These are phyloP conservation scores for Phaeophleospora eucalypticola DNA, from an alignment of 2,329 filamentous ascomycete species.

Conservation along the genomic window DNA sequence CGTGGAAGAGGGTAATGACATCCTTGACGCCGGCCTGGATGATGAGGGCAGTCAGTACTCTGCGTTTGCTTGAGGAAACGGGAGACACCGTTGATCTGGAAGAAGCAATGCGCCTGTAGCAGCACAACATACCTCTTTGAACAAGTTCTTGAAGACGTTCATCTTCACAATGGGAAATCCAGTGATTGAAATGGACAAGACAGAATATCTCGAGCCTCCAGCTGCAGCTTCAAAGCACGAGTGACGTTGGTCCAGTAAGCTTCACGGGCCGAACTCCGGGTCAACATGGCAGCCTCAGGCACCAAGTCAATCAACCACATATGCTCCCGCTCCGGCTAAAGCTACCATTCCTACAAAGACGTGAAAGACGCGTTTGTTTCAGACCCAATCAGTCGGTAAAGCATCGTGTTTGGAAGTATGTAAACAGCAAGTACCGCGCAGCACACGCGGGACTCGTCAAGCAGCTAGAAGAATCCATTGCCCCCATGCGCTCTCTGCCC, in stretches of 20 bases:
- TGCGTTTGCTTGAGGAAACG: background rate
- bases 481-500: background rate
- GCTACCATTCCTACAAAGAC: too few relatives aligned
- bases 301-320: too few relatives aligned
- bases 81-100: background rate
- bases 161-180: slow-evolving; percentile 16
- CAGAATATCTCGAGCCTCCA: background rate
- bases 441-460: slow-evolving; percentile 4
- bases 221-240: background rate
- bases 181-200: background rate
- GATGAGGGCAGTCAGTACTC: slow-evolving; percentile 4
- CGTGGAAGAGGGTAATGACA: slow-evolving; percentile 95
- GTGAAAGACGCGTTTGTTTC: too few relatives aligned
- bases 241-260: background rate
- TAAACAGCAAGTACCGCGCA: slow-evolving; percentile 1
- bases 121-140: slow-evolving; percentile 40
- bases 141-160: slow-evolving; percentile 45
- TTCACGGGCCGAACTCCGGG: background rate
- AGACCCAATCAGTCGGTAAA: background rate
- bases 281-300: background rate
- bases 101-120: background rate
- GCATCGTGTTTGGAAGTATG: slow-evolving; percentile 1
- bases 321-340: too few relatives aligned
- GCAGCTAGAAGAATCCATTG: background rate
- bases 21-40: slow-evolving; percentile 55